Percentiles rank a stretch among this genome's conserved stretches.
Evolutionary conservation across 495 filamentous ascomycete species (phyloP).

Genomic region (Neurospora sp.): DNA sequence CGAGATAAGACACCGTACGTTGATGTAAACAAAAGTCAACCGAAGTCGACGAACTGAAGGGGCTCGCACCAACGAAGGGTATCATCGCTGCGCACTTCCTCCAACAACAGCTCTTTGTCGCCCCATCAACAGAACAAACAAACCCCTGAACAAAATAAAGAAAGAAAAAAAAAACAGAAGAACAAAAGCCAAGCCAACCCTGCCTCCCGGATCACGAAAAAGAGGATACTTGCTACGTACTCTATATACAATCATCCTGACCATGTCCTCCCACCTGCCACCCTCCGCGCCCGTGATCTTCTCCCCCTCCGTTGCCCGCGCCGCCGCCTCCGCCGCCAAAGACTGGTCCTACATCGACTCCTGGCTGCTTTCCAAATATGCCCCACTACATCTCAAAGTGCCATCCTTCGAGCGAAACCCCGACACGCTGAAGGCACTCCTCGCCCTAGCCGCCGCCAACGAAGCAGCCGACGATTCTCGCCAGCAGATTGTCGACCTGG

Average conservation of each 20-base stretch:
- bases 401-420: conserved; percentile 75
- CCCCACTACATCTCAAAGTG: conserved; percentile 11
- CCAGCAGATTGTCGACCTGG: conserved; percentile 46
- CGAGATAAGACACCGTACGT: not conserved
- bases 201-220: not conserved
- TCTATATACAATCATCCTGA: not conserved
- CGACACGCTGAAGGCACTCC: conserved; percentile 67
- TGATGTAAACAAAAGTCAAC: not conserved
- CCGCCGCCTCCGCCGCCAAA: conserved; percentile 55
- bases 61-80: not conserved
- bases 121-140: not conserved
- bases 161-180: not conserved
- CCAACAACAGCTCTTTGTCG: not conserved
- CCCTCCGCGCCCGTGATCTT: conserved; percentile 48
- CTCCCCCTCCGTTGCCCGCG: conserved; percentile 59
- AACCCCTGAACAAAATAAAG: not conserved
- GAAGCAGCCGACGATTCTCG: conserved; percentile 74
- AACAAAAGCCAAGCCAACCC: not conserved
- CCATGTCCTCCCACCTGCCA: conserved; percentile 44
- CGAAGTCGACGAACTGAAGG: not conserved
- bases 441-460: conserved; percentile 67
- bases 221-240: not conserved
- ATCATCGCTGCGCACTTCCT: not conserved
- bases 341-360: conserved; percentile 82
- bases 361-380: conserved; percentile 65